Evolutionary conservation across 805 yeast genomes (phyloP), one percentile per base, ranked within the genome.

Genomic region (Pichia kluyveri): DNA sequence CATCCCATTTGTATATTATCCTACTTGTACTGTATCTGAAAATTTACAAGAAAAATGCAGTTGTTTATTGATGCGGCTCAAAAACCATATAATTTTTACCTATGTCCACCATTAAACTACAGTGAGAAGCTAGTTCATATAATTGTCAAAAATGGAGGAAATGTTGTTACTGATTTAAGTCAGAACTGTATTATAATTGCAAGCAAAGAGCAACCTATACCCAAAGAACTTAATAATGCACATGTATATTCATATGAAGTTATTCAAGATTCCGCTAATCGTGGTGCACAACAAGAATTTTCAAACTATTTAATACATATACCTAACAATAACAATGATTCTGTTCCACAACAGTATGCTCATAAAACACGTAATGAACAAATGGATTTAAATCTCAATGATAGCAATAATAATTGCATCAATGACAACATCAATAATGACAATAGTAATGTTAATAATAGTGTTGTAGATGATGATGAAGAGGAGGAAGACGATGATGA

Each of bases 111-210:
- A 5, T 40, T 54, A 11, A 40, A 51, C 30, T 38, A 42, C 6
- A 51, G 49, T 46, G 42, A 43, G 11, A 32, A 39, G 15, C 31
- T 56, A 19, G 42, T 50, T 9, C 27, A 48, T 11, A 37, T 46
- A 38, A 51, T 56, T 15, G 45, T 37, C 14, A 41, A 49, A 10
- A 46, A 54, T 28, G 60, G 60, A n/a, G 60, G 60, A 9, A 38
- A 38, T 5, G 53, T 57, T 14, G 47, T 45, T 1, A 15, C 42
- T 18, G 56, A 55, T 41, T 45, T 41, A 26, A 37, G 42, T 17
- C 48, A 47, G 30, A 48, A 49, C 17, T 52, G 53, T 11, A 52
- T 54, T 36, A 43, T 55, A 5, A 45, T 55, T 27, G 47, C 54
- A 9, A 47, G 47, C 19, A 48, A 44, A 26, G 45, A 42, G 11